Evolutionary conservation across 352 stramenopile genomes (phyloP).

Genomic region (Globisporangium parvum): DNA sequence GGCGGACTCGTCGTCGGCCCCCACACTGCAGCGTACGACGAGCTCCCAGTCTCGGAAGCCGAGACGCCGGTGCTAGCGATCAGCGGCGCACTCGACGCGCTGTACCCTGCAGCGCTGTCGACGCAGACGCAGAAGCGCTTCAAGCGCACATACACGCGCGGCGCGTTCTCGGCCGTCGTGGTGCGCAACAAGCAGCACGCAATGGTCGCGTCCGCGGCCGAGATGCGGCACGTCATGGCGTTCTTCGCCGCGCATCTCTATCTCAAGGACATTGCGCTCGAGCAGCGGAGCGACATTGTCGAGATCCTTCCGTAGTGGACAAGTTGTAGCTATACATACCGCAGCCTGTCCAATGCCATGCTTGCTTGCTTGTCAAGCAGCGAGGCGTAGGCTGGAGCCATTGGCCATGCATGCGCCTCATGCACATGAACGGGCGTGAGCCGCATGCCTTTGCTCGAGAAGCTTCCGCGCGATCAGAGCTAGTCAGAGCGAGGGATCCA

Average conservation of each 20-base stretch:
- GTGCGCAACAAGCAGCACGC: slow-evolving; percentile 35
- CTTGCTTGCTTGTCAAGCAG: no score
- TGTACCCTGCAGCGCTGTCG: slow-evolving; percentile 33
- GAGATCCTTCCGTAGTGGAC: slow-evolving; percentile 23
- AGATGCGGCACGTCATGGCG: slow-evolving; percentile 56
- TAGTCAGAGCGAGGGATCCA: no score
- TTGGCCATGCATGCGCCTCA: no score
- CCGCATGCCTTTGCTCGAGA: no score
- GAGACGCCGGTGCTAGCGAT: slow-evolving; percentile 45
- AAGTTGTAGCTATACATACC: no score
- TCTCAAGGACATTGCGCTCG: slow-evolving; percentile 43
- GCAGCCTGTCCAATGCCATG: no score
- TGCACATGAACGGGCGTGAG: no score
- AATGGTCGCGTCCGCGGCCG: slow-evolving; percentile 40
- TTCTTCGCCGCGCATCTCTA: slow-evolving; percentile 50
- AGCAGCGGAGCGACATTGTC: slow-evolving; percentile 46
- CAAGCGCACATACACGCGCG: slow-evolving; percentile 12
- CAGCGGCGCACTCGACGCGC: slow-evolving; percentile 23
- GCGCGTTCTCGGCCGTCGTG: slow-evolving; percentile 11
- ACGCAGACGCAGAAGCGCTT: slow-evolving; percentile 25
- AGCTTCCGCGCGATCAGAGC: no score
- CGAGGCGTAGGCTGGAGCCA: no score
- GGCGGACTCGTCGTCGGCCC: slow-evolving; percentile 33
- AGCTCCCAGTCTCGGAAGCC: slow-evolving; percentile 1
- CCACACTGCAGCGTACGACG: slow-evolving; percentile 14